Evolutionary conservation across 306 rosid genomes (phyloP).

Genomic region (Malus asiatica): DNA sequence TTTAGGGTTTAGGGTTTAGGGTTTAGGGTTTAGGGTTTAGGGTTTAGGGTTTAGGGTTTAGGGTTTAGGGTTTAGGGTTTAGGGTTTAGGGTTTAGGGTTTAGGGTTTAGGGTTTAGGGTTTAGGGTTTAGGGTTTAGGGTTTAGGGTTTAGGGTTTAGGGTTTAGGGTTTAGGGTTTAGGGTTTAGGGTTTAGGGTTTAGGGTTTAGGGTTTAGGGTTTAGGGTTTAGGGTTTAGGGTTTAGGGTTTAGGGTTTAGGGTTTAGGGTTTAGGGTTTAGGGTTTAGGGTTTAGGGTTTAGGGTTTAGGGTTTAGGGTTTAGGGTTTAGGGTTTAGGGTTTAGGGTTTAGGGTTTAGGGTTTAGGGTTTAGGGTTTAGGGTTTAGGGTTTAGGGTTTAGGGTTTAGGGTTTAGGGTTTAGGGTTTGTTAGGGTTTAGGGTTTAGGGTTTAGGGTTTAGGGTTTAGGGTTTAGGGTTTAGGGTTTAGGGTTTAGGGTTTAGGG

Average conservation of each 20-base stretch:
- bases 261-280: neutral
- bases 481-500: neutral
- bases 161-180: constrained; percentile 5
- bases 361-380: constrained; percentile 5
- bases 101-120: constrained; percentile 4
- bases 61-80: constrained; percentile 9
- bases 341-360: constrained; percentile 12
- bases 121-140: constrained; percentile 8
- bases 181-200: constrained; percentile 4
- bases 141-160: constrained; percentile 6
- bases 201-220: constrained; percentile 2
- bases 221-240: constrained; percentile 11
- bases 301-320: constrained; percentile 6
- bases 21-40: neutral
- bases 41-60: constrained; percentile 2
- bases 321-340: constrained; percentile 1
- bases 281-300: neutral
- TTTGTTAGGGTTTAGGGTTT: neutral
- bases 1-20: constrained; percentile 1
- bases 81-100: neutral
- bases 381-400: constrained; percentile 1
- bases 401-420: neutral
- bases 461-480: constrained; percentile 1
- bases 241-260: constrained; percentile 9
- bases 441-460: constrained; percentile 5